Evolutionary conservation across 2,329 filamentous ascomycete species (phyloP), one percentile per base, ranked within the genome.

Genomic region (Calonectria fujianensis): DNA sequence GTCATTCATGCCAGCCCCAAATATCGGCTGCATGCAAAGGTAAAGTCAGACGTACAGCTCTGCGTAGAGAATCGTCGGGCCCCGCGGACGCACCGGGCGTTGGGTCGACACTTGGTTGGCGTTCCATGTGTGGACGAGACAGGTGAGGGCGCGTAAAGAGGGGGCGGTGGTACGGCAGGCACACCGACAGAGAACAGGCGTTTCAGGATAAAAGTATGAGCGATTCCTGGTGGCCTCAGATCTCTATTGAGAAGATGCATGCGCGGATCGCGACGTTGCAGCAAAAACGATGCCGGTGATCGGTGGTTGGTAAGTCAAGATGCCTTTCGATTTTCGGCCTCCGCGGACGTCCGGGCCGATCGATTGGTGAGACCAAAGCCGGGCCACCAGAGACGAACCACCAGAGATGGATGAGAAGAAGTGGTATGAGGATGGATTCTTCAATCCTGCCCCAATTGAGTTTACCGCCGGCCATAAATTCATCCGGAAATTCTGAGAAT

Each of bases 1-100:
- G 37, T 18, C 13, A 18, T 41, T 18, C 13, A 18, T 41, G 37
- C 24, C 16, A 18, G n/a, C 24, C 14, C 35, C 57, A n/a, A 63
- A 63, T 39, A 48, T 51, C 24, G 54, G 45, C 32, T 48, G 41
- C 31, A 39, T 27, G 32, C 41, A 69, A 57, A 50, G 57, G 29
- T 64, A 61, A 73, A 61, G 68, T 67, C 71, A 76, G 51, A 85
- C 85, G 77, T 84, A 86, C 85, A 76, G 85, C 85, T 82, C 84
- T 79, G 51, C 84, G 80, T 67, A 77, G 73, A 73, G 84, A 72
- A 74, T 85, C 85, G 51, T 86, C 85, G 84, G 83, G 72, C 67
- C 80, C 83, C 82, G 82, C 83, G 82, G 84, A 76, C 69, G 70
- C 70, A 61, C 69, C 4, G 31, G 68, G 72, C 35, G 73, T 32